Evolutionary conservation across 1,284 basidiomycete species (phyloP).

Genomic region (Moesziomyces parantarcticus): DNA sequence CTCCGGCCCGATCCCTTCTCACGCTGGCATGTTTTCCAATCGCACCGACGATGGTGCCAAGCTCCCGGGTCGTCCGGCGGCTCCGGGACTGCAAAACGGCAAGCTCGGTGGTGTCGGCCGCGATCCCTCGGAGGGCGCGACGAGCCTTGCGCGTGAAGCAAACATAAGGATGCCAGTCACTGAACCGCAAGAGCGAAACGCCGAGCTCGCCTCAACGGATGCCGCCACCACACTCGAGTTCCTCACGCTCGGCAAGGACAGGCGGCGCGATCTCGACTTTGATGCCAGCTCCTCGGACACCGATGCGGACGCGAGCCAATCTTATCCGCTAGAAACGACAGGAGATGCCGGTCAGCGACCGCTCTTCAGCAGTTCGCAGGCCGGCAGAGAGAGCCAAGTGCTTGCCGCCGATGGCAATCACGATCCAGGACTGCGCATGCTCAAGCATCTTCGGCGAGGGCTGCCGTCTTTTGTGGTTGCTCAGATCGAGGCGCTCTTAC

Average conservation of each 20-base stretch:
- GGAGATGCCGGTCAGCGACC: neutral
- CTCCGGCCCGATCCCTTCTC: neutral
- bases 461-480: constrained; percentile 26
- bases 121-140: neutral
- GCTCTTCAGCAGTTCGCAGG: neutral
- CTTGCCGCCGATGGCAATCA: constrained; percentile 7
- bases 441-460: constrained; percentile 39
- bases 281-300: constrained; percentile 35
- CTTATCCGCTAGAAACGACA: neutral
- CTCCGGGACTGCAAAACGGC: neutral
- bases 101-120: neutral
- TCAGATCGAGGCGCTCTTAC: constrained; percentile 25
- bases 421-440: constrained; percentile 20
- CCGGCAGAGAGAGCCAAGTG: neutral
- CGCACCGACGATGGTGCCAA: neutral
- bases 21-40: neutral
- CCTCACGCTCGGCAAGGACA: constrained; percentile 41
- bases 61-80: neutral
- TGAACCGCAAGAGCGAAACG: constrained; percentile 25
- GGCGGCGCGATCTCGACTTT: constrained; percentile 32
- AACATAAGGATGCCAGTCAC: constrained; percentile 1
- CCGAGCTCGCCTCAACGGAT: constrained; percentile 40
- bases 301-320: constrained; percentile 13
- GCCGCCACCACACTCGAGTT: constrained; percentile 47
- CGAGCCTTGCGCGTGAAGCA: neutral